phyloP scores from a whole-genome alignment of 225 moss, liverwort and hornwort species.

The Marchantia paleacea region DNA sequence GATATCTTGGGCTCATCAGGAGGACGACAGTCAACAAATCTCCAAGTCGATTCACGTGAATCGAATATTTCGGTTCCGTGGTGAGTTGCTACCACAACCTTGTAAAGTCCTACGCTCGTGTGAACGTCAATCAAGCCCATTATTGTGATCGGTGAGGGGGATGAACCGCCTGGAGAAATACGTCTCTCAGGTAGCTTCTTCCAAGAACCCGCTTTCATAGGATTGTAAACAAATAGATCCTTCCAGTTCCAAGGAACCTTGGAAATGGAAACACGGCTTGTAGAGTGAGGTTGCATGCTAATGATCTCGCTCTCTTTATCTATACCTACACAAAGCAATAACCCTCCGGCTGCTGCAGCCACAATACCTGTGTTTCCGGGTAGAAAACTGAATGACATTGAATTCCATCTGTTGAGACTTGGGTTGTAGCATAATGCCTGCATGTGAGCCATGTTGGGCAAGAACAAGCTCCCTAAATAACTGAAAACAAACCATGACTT shows the following conservation, averaged over 20 bases:
- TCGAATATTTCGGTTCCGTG: slow-evolving; percentile 19
- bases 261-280: slow-evolving; percentile 22
- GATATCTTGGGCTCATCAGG: slow-evolving; percentile 20
- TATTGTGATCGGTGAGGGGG: slow-evolving; percentile 19
- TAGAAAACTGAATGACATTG: slow-evolving; percentile 15
- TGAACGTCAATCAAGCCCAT: slow-evolving; percentile 19
- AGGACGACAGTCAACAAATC: slow-evolving; percentile 19
- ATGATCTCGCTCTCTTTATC: slow-evolving; percentile 16
- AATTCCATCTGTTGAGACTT: slow-evolving; percentile 11
- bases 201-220: slow-evolving; percentile 1
- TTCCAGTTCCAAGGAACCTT: slow-evolving; percentile 27
- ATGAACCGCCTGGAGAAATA: slow-evolving; percentile 15
- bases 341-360: slow-evolving; percentile 11
- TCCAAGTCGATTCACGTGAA: slow-evolving; percentile 9
- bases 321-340: slow-evolving; percentile 20
- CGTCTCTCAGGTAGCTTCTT: slow-evolving; percentile 7
- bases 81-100: slow-evolving; percentile 21
- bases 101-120: slow-evolving; percentile 14
- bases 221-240: slow-evolving; percentile 20
- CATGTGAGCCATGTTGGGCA: slow-evolving; percentile 22
- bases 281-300: slow-evolving; percentile 14
- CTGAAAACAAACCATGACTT: slow-evolving; percentile 25
- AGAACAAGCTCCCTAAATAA: slow-evolving; percentile 12
- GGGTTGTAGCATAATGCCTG: slow-evolving; percentile 19
- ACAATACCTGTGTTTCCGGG: slow-evolving; percentile 13